phyloP scores from a whole-genome alignment of 345 rosid species.

The Syzygium jambos region DNA sequence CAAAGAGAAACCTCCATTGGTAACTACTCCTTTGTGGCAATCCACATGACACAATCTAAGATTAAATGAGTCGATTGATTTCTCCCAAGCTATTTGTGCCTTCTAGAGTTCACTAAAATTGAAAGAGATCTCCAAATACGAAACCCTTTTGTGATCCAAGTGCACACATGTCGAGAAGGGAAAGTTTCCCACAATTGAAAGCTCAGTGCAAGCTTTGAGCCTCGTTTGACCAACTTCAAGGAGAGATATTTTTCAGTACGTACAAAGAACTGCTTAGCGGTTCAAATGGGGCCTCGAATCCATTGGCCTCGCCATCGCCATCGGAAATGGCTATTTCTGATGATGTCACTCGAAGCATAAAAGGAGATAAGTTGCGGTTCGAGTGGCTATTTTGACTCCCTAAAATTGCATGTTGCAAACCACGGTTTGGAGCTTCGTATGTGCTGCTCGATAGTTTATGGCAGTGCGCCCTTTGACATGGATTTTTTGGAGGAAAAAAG shows the following conservation, averaged over 20 bases:
- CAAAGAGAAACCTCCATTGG: background rate
- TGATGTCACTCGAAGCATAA: background rate
- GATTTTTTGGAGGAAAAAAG: background rate
- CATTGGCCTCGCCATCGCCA: background rate
- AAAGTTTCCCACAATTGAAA: background rate
- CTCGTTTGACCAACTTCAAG: background rate
- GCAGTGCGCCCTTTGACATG: background rate
- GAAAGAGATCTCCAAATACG: background rate
- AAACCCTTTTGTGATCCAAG: background rate
- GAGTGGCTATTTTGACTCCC: background rate
- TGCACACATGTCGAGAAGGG: background rate
- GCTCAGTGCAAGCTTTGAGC: background rate
- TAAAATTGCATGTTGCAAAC: background rate
- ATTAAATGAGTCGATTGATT: background rate
- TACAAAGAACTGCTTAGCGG: background rate
- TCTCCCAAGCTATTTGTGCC: background rate
- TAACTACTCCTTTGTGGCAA: background rate
- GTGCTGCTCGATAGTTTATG: background rate
- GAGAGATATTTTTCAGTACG: background rate
- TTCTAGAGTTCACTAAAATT: background rate
- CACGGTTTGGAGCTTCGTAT: background rate
- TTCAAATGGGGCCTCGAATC: background rate
- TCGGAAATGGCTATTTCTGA: background rate
- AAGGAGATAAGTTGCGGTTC: background rate
- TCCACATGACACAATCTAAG: background rate